phyloP scores from a whole-genome alignment of 805 yeast species.

The Metschnikowia orientalis region DNA sequence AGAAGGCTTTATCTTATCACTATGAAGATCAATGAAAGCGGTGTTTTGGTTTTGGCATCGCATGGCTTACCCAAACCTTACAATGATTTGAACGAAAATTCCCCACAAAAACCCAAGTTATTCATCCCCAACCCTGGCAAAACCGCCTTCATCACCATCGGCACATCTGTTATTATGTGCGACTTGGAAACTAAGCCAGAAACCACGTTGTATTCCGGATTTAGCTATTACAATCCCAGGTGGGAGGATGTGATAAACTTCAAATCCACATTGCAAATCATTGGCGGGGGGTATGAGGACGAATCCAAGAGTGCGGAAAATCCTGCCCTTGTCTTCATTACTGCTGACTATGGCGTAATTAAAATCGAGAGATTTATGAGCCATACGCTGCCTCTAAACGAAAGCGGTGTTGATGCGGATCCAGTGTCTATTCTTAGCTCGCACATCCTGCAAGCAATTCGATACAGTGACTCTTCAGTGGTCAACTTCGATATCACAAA shows the following conservation, averaged over 20 bases:
- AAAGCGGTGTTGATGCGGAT: constrained; percentile 18
- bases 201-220: constrained; percentile 16
- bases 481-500: constrained; percentile 45
- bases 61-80: constrained; percentile 53
- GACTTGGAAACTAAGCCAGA: constrained; percentile 46
- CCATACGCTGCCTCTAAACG: constrained; percentile 8
- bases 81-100: constrained; percentile 3
- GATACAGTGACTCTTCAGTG: constrained; percentile 48
- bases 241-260: constrained; percentile 82
- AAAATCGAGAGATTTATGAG: constrained; percentile 48
- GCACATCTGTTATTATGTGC: constrained; percentile 58
- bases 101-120: constrained; percentile 40
- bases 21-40: constrained; percentile 46
- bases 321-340: constrained; percentile 45
- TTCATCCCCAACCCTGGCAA: constrained; percentile 54
- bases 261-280: constrained; percentile 45
- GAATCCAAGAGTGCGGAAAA: constrained; percentile 26
- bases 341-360: constrained; percentile 58
- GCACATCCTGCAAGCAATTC: constrained; percentile 81
- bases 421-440: constrained; percentile 49
- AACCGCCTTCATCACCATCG: constrained; percentile 58
- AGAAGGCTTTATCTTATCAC: constrained; percentile 48
- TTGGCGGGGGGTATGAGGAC: constrained; percentile 58
- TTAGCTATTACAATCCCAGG: constrained; percentile 39
- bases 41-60: constrained; percentile 55